These are phyloP conservation scores for Monosporascus sp. DNA, from an alignment of 2,329 filamentous ascomycete species.

Conservation along the genomic window DNA sequence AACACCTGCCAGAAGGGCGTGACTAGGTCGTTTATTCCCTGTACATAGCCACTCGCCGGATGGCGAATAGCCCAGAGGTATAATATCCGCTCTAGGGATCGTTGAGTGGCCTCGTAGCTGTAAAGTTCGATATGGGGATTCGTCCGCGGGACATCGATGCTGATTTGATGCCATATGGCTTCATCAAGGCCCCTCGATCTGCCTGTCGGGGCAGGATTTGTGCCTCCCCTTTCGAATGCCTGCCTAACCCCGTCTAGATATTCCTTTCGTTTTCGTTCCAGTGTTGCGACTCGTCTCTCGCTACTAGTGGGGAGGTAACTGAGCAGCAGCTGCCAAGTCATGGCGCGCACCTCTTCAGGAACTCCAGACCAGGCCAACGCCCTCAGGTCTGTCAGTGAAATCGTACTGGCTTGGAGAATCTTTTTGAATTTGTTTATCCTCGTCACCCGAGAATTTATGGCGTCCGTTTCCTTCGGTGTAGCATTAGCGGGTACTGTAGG, in stretches of 20 bases:
- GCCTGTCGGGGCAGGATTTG: conserved; percentile 33
- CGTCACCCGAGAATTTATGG: conserved; percentile 79
- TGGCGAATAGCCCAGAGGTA: conserved; percentile 98
- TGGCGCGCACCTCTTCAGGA: conserved; percentile 89
- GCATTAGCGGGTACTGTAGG: conserved; percentile 68
- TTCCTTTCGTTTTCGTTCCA: conserved; percentile 93
- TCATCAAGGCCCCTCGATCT: conserved; percentile 74
- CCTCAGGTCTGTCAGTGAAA: conserved; percentile 77
- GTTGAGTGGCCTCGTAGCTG: conserved; percentile 90
- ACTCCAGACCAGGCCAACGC: conserved; percentile 90
- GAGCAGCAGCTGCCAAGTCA: conserved; percentile 97
- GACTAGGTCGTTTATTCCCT: conserved; percentile 97
- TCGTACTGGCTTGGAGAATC: conserved; percentile 85
- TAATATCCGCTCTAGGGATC: conserved; percentile 87
- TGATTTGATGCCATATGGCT: conserved; percentile 99
- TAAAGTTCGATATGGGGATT: conserved; percentile 96
- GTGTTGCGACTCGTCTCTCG: conserved; percentile 79
- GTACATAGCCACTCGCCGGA: conserved; percentile 94
- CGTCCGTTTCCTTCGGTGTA: conserved; percentile 76
- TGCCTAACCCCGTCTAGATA: conserved; percentile 87
- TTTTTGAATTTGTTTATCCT: conserved; percentile 99
- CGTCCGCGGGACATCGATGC: conserved; percentile 93
- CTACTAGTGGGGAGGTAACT: conserved; percentile 97
- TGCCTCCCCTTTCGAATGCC: conserved; percentile 62
- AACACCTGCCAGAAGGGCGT: conserved; percentile 99